Base-by-base conservation (phyloP, 805 yeast species). In the Candida nanaspora region DNA sequence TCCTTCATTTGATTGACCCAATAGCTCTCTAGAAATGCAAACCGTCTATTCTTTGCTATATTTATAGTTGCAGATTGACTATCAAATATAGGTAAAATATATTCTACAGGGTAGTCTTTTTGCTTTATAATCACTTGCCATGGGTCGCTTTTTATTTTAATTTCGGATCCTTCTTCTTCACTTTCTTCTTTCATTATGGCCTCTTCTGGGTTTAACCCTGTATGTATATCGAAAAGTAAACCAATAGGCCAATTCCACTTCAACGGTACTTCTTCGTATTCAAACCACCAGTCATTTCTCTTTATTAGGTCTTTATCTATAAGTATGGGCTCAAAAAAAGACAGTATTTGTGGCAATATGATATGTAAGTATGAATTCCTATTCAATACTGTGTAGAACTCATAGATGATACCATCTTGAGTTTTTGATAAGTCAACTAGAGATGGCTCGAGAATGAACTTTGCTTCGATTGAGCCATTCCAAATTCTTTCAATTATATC, bases 1-100 rank as follows among this genome's bases (percentile, higher is more conserved):
- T 91, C 97, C 52, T 93, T 91, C 55, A 87, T 62, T 44, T 79
- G 87, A 55, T 91, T 88, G 45, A 80, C 63, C 81, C 93, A 80
- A 38, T 75, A 70, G 38, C 70, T 73, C 35, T 61, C 68, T 43
- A 77, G 47, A 11, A 68, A 53, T 20, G 51, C 45, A 8, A 43
- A 16, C 13, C 41, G 20, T 8, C n/a, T 18, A 7, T 13, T 15
- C 15, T 18, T 27, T 13, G 26, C 20, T 4, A 20, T 4, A 2
- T 2, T 13, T 7, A 14, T 18, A 2, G 27, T 20, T 6, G 19
- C 11, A 6, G 39, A 22, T 9, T 42, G 40, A 1, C 44, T 37
- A 2, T 50, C 51, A 2, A 60, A 42, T 37, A 58, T 41, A 36
- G 76, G 68, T 13, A 76, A 63, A 19, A 82, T 50, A 22, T 64